phyloP scores from a whole-genome alignment of 345 rosid genomes.

The Isatis tinctoria region DNA sequence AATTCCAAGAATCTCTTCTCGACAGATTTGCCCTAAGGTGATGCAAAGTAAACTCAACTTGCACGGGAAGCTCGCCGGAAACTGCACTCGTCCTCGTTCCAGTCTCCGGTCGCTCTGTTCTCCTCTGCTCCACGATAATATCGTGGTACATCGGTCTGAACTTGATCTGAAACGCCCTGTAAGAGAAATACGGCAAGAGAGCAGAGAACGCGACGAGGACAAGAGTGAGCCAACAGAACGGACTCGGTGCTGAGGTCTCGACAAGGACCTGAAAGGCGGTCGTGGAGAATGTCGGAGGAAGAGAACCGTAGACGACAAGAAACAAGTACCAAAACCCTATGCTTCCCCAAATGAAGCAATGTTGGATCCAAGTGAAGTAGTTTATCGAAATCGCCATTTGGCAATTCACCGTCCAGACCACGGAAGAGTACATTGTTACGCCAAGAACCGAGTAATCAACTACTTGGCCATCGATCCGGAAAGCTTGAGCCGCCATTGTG shows the following conservation, averaged over 20 bases:
- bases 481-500: constrained; percentile 53
- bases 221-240: constrained; percentile 60
- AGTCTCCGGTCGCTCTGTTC: constrained; percentile 21
- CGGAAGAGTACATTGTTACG: constrained; percentile 72
- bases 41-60: constrained; percentile 42
- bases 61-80: constrained; percentile 37
- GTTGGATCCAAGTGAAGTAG: constrained; percentile 99
- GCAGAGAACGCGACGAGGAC: constrained; percentile 58
- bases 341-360: constrained; percentile 95
- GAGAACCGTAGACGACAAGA: constrained; percentile 57
- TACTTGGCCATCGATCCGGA: constrained; percentile 66
- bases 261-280: constrained; percentile 71
- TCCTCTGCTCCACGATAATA: constrained; percentile 34
- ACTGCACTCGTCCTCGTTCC: constrained; percentile 1
- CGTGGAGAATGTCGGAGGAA: constrained; percentile 57
- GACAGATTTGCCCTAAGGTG: constrained; percentile 36
- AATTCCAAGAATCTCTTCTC: constrained; percentile 33
- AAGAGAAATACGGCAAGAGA: constrained; percentile 65
- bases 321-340: constrained; percentile 77
- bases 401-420: constrained; percentile 84
- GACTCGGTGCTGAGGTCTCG: constrained; percentile 74
- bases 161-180: constrained; percentile 66
- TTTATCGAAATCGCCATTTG: constrained; percentile 88
- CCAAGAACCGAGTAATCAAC: constrained; percentile 69
- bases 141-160: constrained; percentile 84